Evolutionary conservation across 1,284 basidiomycete genomes (phyloP), one percentile per base, ranked within the genome.

Genomic region (Sanghuangporus weigelae): DNA sequence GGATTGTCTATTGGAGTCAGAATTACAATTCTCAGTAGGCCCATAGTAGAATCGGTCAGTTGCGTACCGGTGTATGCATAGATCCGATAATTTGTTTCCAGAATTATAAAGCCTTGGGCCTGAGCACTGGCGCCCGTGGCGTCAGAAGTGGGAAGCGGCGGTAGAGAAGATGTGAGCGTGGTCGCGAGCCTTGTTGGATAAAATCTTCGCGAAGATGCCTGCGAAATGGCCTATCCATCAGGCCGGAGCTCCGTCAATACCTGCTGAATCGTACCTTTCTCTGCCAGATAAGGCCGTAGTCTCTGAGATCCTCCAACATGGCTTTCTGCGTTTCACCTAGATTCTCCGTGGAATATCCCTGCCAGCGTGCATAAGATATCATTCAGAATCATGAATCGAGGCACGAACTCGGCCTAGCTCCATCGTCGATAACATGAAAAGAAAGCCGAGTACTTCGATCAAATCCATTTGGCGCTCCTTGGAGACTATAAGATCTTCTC

Each of bases 1-100:
- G 95, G 92, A 74, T 98, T 99, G 68, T 93, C 93, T 94, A 67
- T 48, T 67, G 60, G 57, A 57, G 56, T 60, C 56, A 65, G 72
- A 69, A 49, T 23, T 64, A 44, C 68, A 62, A 57, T 35, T 55
- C 35, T 63, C 56, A 51, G 35, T 19, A 26, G 57, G 19, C 42
- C 42, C 19, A 44, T 23, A 7, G 26, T 48, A 49, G 11, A 42
- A 36, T 39, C 51, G 46, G 31, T 31, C 50, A 53, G 21, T 21
- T 55, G 71, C 77, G 68, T 75, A 94, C 93, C 90, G 44, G 97
- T 99, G 75, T 99, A 99, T 0, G 97, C 97, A 75, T 99, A 99
- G 63, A 99, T 79, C 67, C 96, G 90, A 78, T 98, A 99, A 78
- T 99, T 99, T 23, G 97, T 99, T 79, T 99, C 97, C 42, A 99